phyloP scores from a whole-genome alignment of 805 yeast genomes.

The Isabelozyma heimii region DNA sequence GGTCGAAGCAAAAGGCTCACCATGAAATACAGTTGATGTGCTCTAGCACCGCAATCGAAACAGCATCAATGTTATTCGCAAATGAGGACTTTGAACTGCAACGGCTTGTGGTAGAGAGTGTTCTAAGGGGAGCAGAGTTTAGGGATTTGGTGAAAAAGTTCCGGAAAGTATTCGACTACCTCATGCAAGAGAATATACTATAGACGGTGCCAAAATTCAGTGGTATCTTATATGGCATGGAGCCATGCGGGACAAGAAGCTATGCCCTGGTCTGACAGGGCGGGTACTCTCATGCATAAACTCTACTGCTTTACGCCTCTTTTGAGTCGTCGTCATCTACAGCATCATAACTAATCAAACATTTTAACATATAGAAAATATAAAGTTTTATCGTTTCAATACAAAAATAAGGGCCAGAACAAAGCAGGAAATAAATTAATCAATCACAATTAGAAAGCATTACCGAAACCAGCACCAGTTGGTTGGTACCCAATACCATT shows the following conservation, averaged over 20 bases:
- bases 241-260: too few species aligned
- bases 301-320: neutral
- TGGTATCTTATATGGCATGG: too few species aligned
- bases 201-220: neutral
- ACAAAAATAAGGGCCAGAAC: neutral
- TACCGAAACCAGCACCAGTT: conserved; percentile 73
- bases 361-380: neutral
- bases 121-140: conserved; percentile 11
- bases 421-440: neutral
- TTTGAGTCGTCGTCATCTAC: neutral
- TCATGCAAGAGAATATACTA: conserved; percentile 1
- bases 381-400: neutral
- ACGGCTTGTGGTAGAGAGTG: conserved; percentile 8
- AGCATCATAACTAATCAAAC: neutral
- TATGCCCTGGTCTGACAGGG: too few species aligned
- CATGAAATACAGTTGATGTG: conserved; percentile 19
- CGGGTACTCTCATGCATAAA: too few species aligned
- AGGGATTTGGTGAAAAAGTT: conserved; percentile 13
- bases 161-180: conserved; percentile 8
- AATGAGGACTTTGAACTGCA: conserved; percentile 1
- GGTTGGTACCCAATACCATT: conserved; percentile 62
- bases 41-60: conserved; percentile 13
- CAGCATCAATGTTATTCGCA: conserved; percentile 4
- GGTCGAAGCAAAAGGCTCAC: conserved; percentile 15
- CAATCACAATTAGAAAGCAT: conserved; percentile 26